phyloP scores from a whole-genome alignment of 1,139 yeast species.

The Candida sanyaensis region DNA sequence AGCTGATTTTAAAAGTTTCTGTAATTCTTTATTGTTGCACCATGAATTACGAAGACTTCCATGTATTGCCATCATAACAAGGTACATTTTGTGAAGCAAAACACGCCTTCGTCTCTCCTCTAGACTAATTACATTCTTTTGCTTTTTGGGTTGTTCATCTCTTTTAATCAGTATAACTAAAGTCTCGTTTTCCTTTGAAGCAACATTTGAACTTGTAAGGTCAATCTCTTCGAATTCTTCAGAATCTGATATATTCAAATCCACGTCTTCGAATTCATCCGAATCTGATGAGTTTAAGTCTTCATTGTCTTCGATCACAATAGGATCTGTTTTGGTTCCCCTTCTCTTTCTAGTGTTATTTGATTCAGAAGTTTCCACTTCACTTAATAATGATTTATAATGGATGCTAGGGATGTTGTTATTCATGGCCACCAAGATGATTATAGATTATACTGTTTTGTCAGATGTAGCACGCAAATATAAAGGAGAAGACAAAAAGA shows the following conservation, averaged over 20 bases:
- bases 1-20: slow-evolving; percentile 36
- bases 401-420: slow-evolving; percentile 5
- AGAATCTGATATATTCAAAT: slow-evolving; percentile 19
- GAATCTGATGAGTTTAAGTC: slow-evolving; percentile 16
- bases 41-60: slow-evolving; percentile 72
- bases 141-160: slow-evolving; percentile 18
- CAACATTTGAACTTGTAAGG: slow-evolving; percentile 12
- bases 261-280: slow-evolving; percentile 37
- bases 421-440: not conserved
- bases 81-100: slow-evolving; percentile 56
- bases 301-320: not conserved
- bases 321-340: not conserved
- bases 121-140: slow-evolving; percentile 14
- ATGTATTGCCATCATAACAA: slow-evolving; percentile 62
- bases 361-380: not conserved
- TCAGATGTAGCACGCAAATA: not conserved
- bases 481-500: not conserved
- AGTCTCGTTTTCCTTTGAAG: slow-evolving; percentile 2
- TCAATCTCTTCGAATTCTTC: slow-evolving; percentile 38
- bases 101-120: slow-evolving; percentile 15
- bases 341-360: slow-evolving; percentile 8
- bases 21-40: slow-evolving; percentile 58
- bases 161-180: slow-evolving; percentile 11
- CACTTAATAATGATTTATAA: slow-evolving; percentile 10
- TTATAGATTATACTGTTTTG: not conserved